phyloP scores from a whole-genome alignment of 2,329 filamentous ascomycete genomes.

The Ophiostoma himal-ulmi region DNA sequence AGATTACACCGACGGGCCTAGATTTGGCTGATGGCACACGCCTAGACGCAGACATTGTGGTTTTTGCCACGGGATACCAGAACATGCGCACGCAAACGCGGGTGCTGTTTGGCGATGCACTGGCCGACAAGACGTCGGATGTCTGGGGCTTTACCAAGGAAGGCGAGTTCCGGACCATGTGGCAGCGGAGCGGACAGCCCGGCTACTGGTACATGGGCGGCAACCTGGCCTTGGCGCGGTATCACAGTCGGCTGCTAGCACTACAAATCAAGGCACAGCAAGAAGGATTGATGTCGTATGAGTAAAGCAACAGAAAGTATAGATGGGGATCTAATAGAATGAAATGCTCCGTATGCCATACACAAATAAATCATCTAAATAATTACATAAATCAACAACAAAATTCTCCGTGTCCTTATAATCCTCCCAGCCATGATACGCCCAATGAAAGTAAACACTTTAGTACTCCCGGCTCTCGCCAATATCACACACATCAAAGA shows the following conservation, averaged over 20 bases:
- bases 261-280: conserved; percentile 46
- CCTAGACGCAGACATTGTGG: conserved; percentile 50
- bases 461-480: conserved; percentile 72
- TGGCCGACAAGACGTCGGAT: conserved; percentile 52
- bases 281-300: conserved; percentile 22
- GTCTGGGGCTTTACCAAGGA: conserved; percentile 57
- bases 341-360: not conserved
- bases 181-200: conserved; percentile 55
- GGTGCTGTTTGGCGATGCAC: conserved; percentile 54
- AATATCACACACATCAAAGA: conserved; percentile 79
- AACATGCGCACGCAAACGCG: conserved; percentile 61
- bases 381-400: not conserved
- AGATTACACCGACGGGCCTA: conserved; percentile 39
- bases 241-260: conserved; percentile 50
- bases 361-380: not conserved
- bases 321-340: not conserved
- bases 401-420: not conserved
- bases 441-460: not conserved
- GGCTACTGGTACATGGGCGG: conserved; percentile 63
- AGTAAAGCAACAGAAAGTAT: not conserved
- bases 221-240: conserved; percentile 56
- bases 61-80: conserved; percentile 53
- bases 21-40: conserved; percentile 44
- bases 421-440: too few relatives aligned
- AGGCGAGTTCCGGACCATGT: conserved; percentile 52